Evolutionary conservation across 2,329 filamentous ascomycete genomes (phyloP), one percentile per base, ranked within the genome.

Genomic region (Aspergillus aculeatinus): DNA sequence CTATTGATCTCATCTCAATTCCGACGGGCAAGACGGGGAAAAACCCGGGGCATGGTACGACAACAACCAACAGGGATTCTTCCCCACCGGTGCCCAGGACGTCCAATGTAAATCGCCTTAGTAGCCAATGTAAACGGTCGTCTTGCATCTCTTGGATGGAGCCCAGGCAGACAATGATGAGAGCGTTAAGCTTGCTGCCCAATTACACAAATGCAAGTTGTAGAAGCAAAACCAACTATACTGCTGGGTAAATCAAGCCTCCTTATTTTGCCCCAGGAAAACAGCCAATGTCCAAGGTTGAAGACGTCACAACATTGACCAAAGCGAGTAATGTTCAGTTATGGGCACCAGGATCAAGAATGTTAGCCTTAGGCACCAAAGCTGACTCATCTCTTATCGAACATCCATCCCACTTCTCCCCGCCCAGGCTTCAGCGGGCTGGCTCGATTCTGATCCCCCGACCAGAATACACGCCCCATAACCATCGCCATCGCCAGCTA

Each of bases 381-480:
- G 53, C 44, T 55, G 42, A 55, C 53, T 55, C 53, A 55, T 47
- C 42, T 47, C 53, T 55, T 55, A 55, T 55, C 53, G 23, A 27
- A 48, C 44, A 55, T 55, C 53, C 44, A 55, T 55, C 53, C 53
- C 53, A 55, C 51, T 53, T 47, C 48, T 55, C 53, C 44, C 53
- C 53, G 53, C 53, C 53, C 16, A 16, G 5, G 16, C 39, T 44
- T 44, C 14, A 5, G 4, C 16, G 5, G 16, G 39, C 14, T 12
- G 33, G 33, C 16, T 44, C 39, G 16, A 44, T 19, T 19, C 39
- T 44, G 16, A 44, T 5, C 39, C 39, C 27, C 39, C 39, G 39
- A 19, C 39, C 39, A 44, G 39, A 16, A 16, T 42, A 19, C 39
- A 19, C 16, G 14, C 2, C 7, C 27, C 27, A 19, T 44, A 19